Percentiles rank a stretch among this genome's conserved stretches.
Evolutionary conservation across 2,329 filamentous ascomycete species (phyloP).

Genomic region (Lomentospora prolificans): DNA sequence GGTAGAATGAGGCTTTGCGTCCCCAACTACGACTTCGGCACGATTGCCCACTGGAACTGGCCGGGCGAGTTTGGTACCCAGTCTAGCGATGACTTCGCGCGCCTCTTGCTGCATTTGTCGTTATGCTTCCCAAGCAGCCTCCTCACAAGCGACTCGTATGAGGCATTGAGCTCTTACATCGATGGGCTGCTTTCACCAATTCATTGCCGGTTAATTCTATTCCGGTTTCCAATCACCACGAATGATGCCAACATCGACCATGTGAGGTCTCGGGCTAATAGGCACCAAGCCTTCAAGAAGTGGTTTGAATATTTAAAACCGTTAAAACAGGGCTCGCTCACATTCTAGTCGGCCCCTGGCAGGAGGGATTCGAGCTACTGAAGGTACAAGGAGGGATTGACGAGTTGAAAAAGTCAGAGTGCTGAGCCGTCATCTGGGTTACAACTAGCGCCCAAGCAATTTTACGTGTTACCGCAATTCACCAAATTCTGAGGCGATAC

Average conservation of each 20-base stretch:
- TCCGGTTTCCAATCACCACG: not conserved
- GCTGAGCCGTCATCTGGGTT: not conserved
- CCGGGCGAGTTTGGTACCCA: not conserved
- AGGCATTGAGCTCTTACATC: not conserved
- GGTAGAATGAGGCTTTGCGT: conserved; percentile 9
- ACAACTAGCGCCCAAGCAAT: not conserved
- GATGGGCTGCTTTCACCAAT: not conserved
- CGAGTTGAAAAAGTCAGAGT: not conserved
- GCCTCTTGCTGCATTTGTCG: not conserved
- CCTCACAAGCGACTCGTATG: not conserved
- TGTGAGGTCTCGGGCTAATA: not conserved
- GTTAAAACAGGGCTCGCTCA: conserved; percentile 24
- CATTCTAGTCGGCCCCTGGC: conserved; percentile 34
- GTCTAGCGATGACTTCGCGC: not conserved
- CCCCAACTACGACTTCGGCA: conserved; percentile 23
- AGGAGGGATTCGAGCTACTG: conserved; percentile 13
- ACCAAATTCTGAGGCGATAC: not conserved
- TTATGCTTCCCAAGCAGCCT: not conserved
- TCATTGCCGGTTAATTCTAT: not conserved
- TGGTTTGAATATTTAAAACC: conserved; percentile 15
- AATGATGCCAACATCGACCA: not conserved
- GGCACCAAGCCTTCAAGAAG: conserved; percentile 18
- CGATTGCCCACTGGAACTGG: conserved; percentile 23
- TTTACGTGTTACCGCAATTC: not conserved
- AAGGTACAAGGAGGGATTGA: not conserved